Conservation (phyloP, 2,329 filamentous ascomycete species). For the Chaetothyriales sp. region DNA sequence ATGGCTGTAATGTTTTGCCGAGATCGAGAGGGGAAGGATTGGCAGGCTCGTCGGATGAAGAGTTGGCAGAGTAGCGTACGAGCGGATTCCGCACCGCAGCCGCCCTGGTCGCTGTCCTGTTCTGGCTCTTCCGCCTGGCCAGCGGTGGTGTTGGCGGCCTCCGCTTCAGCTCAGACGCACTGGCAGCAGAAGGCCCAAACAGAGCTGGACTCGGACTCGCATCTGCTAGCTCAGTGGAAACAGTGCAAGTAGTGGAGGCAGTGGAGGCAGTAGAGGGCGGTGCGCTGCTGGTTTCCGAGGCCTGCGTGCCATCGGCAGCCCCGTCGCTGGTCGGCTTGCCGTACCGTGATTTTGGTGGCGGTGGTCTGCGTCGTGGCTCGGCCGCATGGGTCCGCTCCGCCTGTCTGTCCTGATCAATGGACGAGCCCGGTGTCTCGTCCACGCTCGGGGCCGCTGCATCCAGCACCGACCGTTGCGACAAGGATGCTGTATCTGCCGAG, state of each 20-base stretch:
- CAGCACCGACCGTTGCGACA: constrained; percentile 46
- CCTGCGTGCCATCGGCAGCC: neutral
- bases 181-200: neutral
- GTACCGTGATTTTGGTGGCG: constrained; percentile 1
- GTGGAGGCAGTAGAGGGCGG: neutral
- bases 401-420: constrained; percentile 42
- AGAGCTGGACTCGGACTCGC: neutral
- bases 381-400: constrained; percentile 22
- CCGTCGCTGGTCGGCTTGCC: neutral
- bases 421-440: constrained; percentile 43
- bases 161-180: constrained; percentile 24
- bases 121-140: constrained; percentile 33
- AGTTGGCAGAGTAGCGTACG: constrained; percentile 20
- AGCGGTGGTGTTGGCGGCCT: constrained; percentile 37
- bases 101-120: constrained; percentile 27
- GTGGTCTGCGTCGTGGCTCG: constrained; percentile 16
- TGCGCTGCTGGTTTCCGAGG: neutral
- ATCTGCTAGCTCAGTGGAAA: too few relatives aligned
- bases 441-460: constrained; percentile 34
- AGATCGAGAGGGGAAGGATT: constrained; percentile 24
- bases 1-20: constrained; percentile 25
- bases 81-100: constrained; percentile 22
- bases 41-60: constrained; percentile 9
- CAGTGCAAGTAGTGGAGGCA: too few relatives aligned
- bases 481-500: constrained; percentile 45